These are phyloP conservation scores for Pythium grandisporangium DNA, from an alignment of 352 stramenopile genomes.

Conservation along the genomic window DNA sequence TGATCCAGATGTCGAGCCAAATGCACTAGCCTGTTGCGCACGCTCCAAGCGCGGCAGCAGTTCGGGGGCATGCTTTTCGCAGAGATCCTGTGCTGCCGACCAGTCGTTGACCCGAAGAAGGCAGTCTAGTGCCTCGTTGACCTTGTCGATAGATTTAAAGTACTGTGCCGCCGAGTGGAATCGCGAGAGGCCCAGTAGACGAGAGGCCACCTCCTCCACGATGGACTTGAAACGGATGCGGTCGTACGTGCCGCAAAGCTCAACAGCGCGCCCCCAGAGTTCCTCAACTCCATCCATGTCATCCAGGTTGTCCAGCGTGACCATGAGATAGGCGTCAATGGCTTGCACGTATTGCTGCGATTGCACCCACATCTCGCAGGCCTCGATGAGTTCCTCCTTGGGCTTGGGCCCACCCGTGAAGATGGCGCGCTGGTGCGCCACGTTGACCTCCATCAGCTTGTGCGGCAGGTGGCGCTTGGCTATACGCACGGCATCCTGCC, in stretches of 20 bases:
- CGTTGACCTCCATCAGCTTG: conserved; percentile 88
- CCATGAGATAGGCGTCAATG: conserved; percentile 89
- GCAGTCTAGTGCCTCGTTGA: conserved; percentile 88
- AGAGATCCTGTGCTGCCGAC: conserved; percentile 60
- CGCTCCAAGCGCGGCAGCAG: conserved; percentile 71
- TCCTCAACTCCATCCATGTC: conserved; percentile 73
- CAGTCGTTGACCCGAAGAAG: conserved; percentile 78
- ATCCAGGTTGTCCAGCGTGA: conserved; percentile 61
- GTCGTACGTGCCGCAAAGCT: conserved; percentile 84
- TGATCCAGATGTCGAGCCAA: conserved; percentile 24
- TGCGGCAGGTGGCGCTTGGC: conserved; percentile 89
- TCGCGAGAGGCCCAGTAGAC: conserved; percentile 71
- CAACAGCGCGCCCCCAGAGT: conserved; percentile 85
- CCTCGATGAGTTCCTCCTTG: conserved; percentile 78
- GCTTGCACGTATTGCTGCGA: conserved; percentile 86
- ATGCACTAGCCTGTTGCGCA: conserved; percentile 75
- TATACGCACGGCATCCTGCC: conserved; percentile 84
- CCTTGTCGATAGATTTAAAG: conserved; percentile 85
- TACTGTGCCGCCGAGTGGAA: conserved; percentile 85
- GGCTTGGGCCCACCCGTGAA: conserved; percentile 67
- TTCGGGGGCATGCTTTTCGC: conserved; percentile 70
- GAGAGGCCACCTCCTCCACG: conserved; percentile 80
- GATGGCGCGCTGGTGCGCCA: conserved; percentile 71
- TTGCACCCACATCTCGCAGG: conserved; percentile 84
- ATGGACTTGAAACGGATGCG: conserved; percentile 84